Percentiles rank a stretch among this genome's conserved stretches.
phyloP scores from a whole-genome alignment of 768 basidiomycete species.

The Kwoniella sp. region DNA sequence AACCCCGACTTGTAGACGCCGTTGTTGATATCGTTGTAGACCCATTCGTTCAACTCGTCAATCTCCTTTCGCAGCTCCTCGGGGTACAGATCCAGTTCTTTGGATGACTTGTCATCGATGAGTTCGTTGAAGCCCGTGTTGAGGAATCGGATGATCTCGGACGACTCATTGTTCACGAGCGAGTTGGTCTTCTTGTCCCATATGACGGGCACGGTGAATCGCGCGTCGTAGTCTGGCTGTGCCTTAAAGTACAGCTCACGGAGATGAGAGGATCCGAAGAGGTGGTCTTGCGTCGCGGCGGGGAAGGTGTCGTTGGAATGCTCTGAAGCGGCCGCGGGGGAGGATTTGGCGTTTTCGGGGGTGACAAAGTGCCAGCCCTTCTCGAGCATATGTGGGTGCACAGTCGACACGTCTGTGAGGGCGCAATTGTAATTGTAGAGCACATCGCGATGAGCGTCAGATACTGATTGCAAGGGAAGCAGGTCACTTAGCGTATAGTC shows the following conservation, averaged over 20 bases:
- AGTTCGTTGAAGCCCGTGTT: constrained; percentile 77
- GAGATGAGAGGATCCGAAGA: constrained; percentile 70
- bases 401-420: constrained; percentile 70
- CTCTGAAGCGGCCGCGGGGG: constrained; percentile 32
- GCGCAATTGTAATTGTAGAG: not conserved
- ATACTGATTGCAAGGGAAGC: constrained; percentile 2
- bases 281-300: constrained; percentile 73
- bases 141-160: constrained; percentile 92
- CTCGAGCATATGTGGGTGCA: constrained; percentile 82
- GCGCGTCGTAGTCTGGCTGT: constrained; percentile 69
- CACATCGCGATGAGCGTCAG: not conserved
- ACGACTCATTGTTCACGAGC: constrained; percentile 88
- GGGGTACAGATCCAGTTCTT: constrained; percentile 74
- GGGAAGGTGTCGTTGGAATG: constrained; percentile 59
- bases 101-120: constrained; percentile 61
- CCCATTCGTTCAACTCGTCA: constrained; percentile 76
- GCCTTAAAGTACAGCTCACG: constrained; percentile 83
- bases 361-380: constrained; percentile 86
- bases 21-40: constrained; percentile 73
- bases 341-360: constrained; percentile 61
- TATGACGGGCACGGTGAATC: constrained; percentile 59
- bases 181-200: constrained; percentile 88
- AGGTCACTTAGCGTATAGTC: too few relatives aligned
- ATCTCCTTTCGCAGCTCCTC: constrained; percentile 71
- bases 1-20: constrained; percentile 84